Evolutionary conservation across 1,284 basidiomycete genomes (phyloP).

Genomic region (Pterulicium gracile): DNA sequence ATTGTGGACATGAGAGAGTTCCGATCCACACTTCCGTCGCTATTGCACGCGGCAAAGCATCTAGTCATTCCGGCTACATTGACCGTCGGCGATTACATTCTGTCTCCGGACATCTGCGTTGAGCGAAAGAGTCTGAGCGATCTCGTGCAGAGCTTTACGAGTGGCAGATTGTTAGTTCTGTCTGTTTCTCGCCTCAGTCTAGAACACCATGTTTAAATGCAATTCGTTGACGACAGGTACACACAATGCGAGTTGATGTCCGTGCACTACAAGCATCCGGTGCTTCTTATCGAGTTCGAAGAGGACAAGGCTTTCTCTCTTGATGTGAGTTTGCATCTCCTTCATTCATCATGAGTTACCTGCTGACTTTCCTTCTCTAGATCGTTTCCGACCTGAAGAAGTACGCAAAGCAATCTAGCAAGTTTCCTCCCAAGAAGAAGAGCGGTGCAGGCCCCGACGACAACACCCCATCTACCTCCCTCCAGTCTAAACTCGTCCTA

Average conservation of each 20-base stretch:
- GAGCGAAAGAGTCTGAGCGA: constrained; percentile 94
- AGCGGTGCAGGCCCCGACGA: constrained; percentile 23
- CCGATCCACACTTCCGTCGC: constrained; percentile 82
- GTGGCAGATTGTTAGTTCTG: constrained; percentile 76
- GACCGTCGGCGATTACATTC: constrained; percentile 92
- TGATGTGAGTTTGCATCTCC: constrained; percentile 39
- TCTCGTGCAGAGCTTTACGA: constrained; percentile 86
- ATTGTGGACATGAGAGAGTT: constrained; percentile 98
- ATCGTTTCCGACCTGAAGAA: constrained; percentile 50
- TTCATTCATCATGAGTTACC: not conserved
- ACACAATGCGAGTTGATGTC: constrained; percentile 98
- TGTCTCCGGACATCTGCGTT: constrained; percentile 92
- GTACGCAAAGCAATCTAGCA: constrained; percentile 51
- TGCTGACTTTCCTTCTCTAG: constrained; percentile 19
- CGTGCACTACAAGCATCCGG: constrained; percentile 88
- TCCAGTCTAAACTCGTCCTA: constrained; percentile 88
- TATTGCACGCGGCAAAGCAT: constrained; percentile 79
- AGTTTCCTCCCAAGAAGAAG: constrained; percentile 42
- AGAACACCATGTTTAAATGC: not conserved
- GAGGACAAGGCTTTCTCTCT: constrained; percentile 93
- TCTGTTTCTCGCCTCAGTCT: not conserved
- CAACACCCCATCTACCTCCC: constrained; percentile 26
- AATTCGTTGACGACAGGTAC: constrained; percentile 43
- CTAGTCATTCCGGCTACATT: constrained; percentile 85
- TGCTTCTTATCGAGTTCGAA: constrained; percentile 97